Conservation (phyloP, 345 rosid species). For the Gossypioides kirkii region DNA sequence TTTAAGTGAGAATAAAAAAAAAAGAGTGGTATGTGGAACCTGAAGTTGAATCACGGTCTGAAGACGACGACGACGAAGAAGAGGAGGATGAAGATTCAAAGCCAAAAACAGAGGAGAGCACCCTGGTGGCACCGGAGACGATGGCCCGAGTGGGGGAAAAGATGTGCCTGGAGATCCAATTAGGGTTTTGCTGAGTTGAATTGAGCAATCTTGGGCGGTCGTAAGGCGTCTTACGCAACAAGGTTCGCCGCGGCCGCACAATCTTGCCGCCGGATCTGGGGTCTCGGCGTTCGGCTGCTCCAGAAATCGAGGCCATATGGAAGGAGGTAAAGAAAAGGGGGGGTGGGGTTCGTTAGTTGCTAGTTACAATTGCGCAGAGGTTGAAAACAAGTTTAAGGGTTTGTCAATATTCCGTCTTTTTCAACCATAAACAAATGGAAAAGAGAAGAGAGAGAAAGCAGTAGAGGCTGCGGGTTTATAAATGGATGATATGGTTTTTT, state of each 20-base stretch:
- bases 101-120: slow-evolving; percentile 65
- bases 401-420: not conserved
- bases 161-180: slow-evolving; percentile 77
- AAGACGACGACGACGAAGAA: slow-evolving; percentile 50
- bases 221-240: slow-evolving; percentile 38
- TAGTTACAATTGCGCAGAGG: not conserved
- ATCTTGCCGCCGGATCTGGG: slow-evolving; percentile 71
- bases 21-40: slow-evolving; percentile 20
- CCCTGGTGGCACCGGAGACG: slow-evolving; percentile 79
- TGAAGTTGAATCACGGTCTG: slow-evolving; percentile 41
- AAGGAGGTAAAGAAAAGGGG: not conserved
- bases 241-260: slow-evolving; percentile 44
- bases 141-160: slow-evolving; percentile 67
- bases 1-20: not conserved
- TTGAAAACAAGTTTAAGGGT: not conserved
- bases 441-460: too few relatives aligned
- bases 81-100: slow-evolving; percentile 45
- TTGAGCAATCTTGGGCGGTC: slow-evolving; percentile 35
- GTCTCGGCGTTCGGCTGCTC: slow-evolving; percentile 9
- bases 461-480: not conserved
- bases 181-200: slow-evolving; percentile 53
- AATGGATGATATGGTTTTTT: not conserved
- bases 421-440: not conserved
- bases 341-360: not conserved
- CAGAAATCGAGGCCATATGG: slow-evolving; percentile 7